phyloP scores from a whole-genome alignment of 176 grass and related monocot genomes.

The Oropetium thomaeum region DNA sequence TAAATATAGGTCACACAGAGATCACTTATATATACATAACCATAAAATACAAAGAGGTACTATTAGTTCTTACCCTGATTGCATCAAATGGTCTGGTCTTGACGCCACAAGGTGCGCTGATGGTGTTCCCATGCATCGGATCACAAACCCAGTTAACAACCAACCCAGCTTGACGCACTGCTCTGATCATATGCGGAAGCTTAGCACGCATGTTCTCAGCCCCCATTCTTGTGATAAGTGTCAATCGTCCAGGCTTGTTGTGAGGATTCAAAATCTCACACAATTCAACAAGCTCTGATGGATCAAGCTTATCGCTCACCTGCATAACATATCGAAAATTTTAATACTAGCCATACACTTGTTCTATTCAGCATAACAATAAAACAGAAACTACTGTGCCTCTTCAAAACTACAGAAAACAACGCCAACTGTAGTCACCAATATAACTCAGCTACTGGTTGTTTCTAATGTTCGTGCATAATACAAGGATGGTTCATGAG shows the following conservation, averaged over 20 bases:
- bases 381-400: too few relatives aligned
- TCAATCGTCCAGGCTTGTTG: slow-evolving; percentile 53
- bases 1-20: neutral
- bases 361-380: too few relatives aligned
- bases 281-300: slow-evolving; percentile 49
- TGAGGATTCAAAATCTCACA: slow-evolving; percentile 61
- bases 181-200: slow-evolving; percentile 55
- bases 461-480: too few relatives aligned
- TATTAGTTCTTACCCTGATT: slow-evolving; percentile 35
- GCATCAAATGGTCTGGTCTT: slow-evolving; percentile 55
- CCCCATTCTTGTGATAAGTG: slow-evolving; percentile 61
- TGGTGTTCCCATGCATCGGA: slow-evolving; percentile 68
- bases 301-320: slow-evolving; percentile 66
- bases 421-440: too few relatives aligned
- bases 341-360: neutral
- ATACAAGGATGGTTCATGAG: too few relatives aligned
- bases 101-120: slow-evolving; percentile 51
- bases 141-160: slow-evolving; percentile 61
- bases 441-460: too few relatives aligned
- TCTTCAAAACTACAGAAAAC: too few relatives aligned
- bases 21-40: neutral
- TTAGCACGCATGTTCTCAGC: slow-evolving; percentile 51
- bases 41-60: neutral
- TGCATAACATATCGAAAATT: slow-evolving; percentile 12
- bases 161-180: slow-evolving; percentile 46